Conservation (phyloP, 2,329 filamentous ascomycete species). For the Dactylellina drechsleri region DNA sequence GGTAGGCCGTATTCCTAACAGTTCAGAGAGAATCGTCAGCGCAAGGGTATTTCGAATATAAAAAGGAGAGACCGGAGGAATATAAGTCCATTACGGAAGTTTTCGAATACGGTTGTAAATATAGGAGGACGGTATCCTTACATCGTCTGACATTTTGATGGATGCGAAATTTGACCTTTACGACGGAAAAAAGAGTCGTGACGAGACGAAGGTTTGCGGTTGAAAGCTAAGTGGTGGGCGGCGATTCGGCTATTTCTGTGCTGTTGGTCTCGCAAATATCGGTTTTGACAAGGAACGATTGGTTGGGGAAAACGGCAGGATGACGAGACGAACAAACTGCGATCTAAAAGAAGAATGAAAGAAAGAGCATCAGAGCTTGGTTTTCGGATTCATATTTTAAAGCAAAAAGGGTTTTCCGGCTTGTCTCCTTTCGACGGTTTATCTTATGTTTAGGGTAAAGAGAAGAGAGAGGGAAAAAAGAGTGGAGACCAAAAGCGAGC, state of each 20-base stretch:
- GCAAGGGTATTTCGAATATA: not conserved
- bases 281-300: not conserved
- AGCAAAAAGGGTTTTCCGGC: not conserved
- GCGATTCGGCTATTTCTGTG: conserved; percentile 9
- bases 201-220: not conserved
- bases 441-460: too few relatives aligned
- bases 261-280: not conserved
- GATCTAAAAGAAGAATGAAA: not conserved
- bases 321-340: not conserved
- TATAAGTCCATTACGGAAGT: not conserved
- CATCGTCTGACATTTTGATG: conserved; percentile 46
- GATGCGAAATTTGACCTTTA: not conserved
- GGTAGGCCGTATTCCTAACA: conserved; percentile 15
- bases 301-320: not conserved
- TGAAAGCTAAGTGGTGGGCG: not conserved
- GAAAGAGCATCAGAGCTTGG: not conserved
- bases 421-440: too few relatives aligned
- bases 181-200: not conserved
- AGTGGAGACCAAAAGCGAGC: not conserved
- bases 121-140: conserved; percentile 5
- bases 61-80: not conserved
- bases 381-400: not conserved
- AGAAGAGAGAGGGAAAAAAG: conserved; percentile 1
- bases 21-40: conserved; percentile 1
- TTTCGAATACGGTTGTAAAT: not conserved